These are phyloP conservation scores for Cladophialophora carrionii DNA, from an alignment of 2,329 filamentous ascomycete genomes.

Conservation along the genomic window DNA sequence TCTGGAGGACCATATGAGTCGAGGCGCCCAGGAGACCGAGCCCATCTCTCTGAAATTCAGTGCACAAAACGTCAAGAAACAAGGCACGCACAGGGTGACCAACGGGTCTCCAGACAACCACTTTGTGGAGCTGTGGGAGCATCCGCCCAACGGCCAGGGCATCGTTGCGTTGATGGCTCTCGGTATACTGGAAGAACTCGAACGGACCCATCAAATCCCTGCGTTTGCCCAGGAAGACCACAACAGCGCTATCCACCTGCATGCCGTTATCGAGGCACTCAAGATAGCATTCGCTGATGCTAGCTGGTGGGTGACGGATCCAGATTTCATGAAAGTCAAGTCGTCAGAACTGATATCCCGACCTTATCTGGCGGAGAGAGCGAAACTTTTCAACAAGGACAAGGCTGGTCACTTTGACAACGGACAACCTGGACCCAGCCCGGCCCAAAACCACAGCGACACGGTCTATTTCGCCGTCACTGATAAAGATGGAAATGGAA, in stretches of 20 bases:
- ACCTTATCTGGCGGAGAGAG: constrained; percentile 73
- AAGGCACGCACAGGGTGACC: constrained; percentile 51
- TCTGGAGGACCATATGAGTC: constrained; percentile 72
- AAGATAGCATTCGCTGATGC: constrained; percentile 89
- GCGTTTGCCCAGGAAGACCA: constrained; percentile 72
- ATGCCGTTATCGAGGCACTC: constrained; percentile 84
- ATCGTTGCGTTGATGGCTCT: constrained; percentile 93
- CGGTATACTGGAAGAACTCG: constrained; percentile 85
- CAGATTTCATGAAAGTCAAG: constrained; percentile 55
- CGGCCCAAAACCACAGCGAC: constrained; percentile 82
- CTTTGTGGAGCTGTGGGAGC: constrained; percentile 84
- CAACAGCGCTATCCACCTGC: constrained; percentile 79
- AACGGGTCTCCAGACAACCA: constrained; percentile 31
- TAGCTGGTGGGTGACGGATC: constrained; percentile 84
- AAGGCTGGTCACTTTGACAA: constrained; percentile 61
- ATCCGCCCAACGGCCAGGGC: constrained; percentile 94
- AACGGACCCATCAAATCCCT: constrained; percentile 73
- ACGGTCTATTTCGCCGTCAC: constrained; percentile 92
- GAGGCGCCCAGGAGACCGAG: constrained; percentile 76
- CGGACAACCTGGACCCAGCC: constrained; percentile 64
- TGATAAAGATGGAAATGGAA: constrained; percentile 81
- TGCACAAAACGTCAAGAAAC: constrained; percentile 60
- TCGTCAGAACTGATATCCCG: constrained; percentile 71
- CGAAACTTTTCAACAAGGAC: constrained; percentile 62
- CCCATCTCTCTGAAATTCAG: constrained; percentile 80